A percentile compares a stretch with the other conserved stretches of the same genome.
Conservation (phyloP, 768 basidiomycete genomes). For the Pisolithus albus region DNA sequence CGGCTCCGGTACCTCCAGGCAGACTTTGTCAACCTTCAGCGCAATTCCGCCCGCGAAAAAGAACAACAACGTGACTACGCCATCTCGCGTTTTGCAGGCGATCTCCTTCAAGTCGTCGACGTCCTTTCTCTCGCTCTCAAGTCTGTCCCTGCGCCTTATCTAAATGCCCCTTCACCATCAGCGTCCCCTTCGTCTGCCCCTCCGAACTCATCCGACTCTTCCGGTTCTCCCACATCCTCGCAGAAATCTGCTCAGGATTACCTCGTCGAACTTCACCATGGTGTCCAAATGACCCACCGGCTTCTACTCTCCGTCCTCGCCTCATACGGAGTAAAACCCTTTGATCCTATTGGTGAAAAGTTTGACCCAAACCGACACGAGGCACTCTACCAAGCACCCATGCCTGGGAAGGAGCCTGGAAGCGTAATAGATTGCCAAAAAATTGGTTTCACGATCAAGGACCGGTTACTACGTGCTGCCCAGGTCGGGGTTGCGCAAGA, state of each 20-base stretch:
- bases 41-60: conserved; percentile 86
- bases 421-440: conserved; percentile 89
- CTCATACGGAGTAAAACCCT: conserved; percentile 87
- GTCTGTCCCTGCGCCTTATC: conserved; percentile 54
- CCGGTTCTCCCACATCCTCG: conserved; percentile 26
- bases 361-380: conserved; percentile 97
- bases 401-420: conserved; percentile 85
- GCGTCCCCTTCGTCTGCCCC: conserved; percentile 21
- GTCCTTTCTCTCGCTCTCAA: conserved; percentile 81
- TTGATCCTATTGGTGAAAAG: conserved; percentile 84
- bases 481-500: conserved; percentile 95
- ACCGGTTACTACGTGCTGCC: conserved; percentile 85
- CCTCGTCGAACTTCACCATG: conserved; percentile 69
- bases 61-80: conserved; percentile 91
- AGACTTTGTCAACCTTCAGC: conserved; percentile 92
- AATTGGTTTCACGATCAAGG: conserved; percentile 90
- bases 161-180: conserved; percentile 13
- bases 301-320: conserved; percentile 83
- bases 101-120: conserved; percentile 86
- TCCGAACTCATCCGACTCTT: conserved; percentile 23
- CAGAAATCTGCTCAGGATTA: conserved; percentile 51
- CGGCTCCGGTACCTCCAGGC: conserved; percentile 90
- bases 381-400: conserved; percentile 88
- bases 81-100: conserved; percentile 84
- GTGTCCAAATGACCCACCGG: conserved; percentile 89